A percentile compares a stretch with the other conserved stretches of the same genome.
Conservation (phyloP, 768 basidiomycete genomes). For the Auricularia sp. region DNA sequence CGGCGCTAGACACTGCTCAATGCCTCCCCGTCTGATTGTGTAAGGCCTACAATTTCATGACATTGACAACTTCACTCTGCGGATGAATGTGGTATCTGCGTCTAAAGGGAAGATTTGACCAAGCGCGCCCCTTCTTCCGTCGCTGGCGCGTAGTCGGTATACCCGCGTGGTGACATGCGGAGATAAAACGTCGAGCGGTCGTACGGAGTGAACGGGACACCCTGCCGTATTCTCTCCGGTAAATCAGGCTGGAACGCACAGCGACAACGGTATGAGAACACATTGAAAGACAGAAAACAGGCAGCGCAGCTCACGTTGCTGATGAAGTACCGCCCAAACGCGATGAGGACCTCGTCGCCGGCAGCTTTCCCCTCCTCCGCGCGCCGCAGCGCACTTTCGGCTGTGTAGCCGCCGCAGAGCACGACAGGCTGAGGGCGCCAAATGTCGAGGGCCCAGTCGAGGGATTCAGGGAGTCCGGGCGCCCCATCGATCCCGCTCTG, state of each 20-base stretch:
- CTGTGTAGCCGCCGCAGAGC: slow-evolving; percentile 2
- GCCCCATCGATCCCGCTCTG: neutral
- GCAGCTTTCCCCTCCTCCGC: neutral
- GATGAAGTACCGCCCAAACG: slow-evolving; percentile 6
- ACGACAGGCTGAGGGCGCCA: neutral
- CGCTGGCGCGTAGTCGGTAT: neutral
- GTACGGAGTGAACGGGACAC: neutral
- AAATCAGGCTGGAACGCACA: neutral
- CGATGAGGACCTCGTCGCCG: neutral
- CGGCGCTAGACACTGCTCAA: no score
- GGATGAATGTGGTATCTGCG: no score
- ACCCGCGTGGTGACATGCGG: neutral
- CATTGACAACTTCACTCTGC: no score
- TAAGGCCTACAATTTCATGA: no score
- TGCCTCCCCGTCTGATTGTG: no score
- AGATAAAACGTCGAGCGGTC: neutral
- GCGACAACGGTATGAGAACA: no score
- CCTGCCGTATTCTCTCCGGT: neutral
- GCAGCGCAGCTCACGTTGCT: slow-evolving; percentile 1
- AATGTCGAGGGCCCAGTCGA: neutral
- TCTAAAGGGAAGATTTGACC: no score
- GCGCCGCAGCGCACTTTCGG: neutral
- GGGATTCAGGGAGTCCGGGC: neutral
- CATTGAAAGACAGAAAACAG: no score
- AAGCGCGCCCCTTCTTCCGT: neutral